phyloP scores from a whole-genome alignment of 495 filamentous ascomycete species.

The Penicillium cataractarum region DNA sequence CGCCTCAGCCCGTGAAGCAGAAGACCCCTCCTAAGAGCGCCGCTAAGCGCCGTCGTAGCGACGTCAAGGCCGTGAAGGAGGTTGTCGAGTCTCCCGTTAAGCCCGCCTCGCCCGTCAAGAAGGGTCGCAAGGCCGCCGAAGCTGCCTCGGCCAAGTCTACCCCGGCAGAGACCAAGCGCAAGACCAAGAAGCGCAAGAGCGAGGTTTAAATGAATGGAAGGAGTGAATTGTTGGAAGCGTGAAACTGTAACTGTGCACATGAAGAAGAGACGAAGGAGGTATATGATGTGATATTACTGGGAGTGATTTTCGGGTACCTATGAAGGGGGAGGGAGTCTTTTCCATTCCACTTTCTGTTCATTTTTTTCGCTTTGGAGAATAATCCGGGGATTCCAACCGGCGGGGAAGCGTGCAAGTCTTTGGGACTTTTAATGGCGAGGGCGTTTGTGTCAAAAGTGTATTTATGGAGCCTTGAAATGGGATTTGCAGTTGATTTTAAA shows the following conservation, averaged over 20 bases:
- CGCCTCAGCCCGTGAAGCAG: slow-evolving; percentile 51
- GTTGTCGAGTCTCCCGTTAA: slow-evolving; percentile 34
- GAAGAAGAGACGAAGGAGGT: slow-evolving; percentile 4
- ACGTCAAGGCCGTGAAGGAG: slow-evolving; percentile 49
- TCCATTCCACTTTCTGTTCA: slow-evolving; percentile 13
- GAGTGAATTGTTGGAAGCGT: neutral
- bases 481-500: neutral
- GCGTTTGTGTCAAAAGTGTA: slow-evolving; percentile 13
- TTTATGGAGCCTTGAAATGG: slow-evolving; percentile 1
- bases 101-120: slow-evolving; percentile 40
- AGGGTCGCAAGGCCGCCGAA: slow-evolving; percentile 48
- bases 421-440: neutral
- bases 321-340: slow-evolving; percentile 5
- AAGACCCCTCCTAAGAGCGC: slow-evolving; percentile 56
- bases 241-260: neutral
- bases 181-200: slow-evolving; percentile 71
- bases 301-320: neutral
- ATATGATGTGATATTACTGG: slow-evolving; percentile 1
- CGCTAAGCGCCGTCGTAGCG: slow-evolving; percentile 52
- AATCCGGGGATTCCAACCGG: neutral
- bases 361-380: neutral
- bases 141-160: slow-evolving; percentile 57
- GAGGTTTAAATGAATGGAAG: slow-evolving; percentile 34
- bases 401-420: neutral
- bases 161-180: slow-evolving; percentile 50